A percentile compares a stretch with the other conserved stretches of the same genome.
Evolutionary conservation across 2,329 filamentous ascomycete species (phyloP).

Genomic region (Madurella fahalii): DNA sequence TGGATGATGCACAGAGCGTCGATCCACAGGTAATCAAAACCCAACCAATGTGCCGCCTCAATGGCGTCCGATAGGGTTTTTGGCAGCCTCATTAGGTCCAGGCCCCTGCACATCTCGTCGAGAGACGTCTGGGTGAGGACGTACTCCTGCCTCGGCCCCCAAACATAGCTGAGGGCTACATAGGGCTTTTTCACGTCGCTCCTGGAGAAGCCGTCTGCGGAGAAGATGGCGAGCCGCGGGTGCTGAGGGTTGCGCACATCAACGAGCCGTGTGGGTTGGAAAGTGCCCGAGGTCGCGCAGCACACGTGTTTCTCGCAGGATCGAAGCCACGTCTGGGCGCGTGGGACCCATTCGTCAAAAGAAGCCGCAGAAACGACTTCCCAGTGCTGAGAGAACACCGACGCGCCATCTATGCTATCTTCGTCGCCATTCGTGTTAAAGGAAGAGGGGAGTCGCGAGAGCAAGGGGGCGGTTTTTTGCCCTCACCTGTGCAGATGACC

Average conservation of each 20-base stretch:
- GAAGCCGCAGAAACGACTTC: neutral
- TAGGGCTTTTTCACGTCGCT: neutral
- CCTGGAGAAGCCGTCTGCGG: neutral
- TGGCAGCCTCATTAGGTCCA: neutral
- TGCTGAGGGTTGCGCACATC: neutral
- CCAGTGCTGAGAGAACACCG: neutral
- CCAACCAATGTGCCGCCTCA: neutral
- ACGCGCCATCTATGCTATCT: neutral
- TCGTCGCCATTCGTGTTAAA: neutral
- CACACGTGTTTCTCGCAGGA: neutral
- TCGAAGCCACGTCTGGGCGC: neutral
- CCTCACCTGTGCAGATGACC: neutral
- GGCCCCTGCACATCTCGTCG: neutral
- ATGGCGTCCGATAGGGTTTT: neutral
- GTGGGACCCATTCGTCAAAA: neutral
- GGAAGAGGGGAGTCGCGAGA: no score
- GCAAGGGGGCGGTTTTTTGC: neutral
- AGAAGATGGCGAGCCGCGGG: neutral
- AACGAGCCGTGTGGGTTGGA: neutral
- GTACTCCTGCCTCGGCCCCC: slow-evolving; percentile 2
- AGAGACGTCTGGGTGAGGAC: neutral
- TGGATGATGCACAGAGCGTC: slow-evolving; percentile 13
- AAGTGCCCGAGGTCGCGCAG: neutral
- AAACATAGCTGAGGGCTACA: slow-evolving; percentile 3
- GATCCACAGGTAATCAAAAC: slow-evolving; percentile 10